Conservation (phyloP, 2,329 filamentous ascomycete species). For the Aspergillus neotritici region DNA sequence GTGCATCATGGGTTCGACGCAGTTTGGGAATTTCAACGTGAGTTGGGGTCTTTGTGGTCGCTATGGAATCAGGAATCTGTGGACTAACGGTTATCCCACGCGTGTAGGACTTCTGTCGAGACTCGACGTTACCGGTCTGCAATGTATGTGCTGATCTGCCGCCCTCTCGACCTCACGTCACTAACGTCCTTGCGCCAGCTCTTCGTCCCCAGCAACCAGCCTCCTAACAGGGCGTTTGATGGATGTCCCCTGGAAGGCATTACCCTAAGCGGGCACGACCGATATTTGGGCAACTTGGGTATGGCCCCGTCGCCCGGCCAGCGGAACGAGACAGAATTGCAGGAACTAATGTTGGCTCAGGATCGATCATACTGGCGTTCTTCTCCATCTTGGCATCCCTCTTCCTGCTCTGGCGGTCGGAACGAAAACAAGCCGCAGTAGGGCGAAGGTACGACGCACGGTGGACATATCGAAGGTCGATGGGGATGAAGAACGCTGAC, state of each 20-base stretch:
- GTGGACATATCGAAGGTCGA: not conserved
- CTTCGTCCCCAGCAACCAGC: constrained; percentile 56
- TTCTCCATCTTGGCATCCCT: constrained; percentile 65
- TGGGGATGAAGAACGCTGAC: constrained; percentile 10
- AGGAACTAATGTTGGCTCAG: constrained; percentile 39
- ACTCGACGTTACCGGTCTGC: constrained; percentile 76
- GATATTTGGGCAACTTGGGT: constrained; percentile 78
- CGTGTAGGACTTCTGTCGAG: constrained; percentile 69
- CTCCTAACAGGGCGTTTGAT: constrained; percentile 54
- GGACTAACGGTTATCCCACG: constrained; percentile 20
- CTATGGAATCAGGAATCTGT: constrained; percentile 5
- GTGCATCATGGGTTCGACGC: constrained; percentile 45
- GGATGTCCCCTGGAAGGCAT: constrained; percentile 77
- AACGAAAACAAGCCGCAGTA: constrained; percentile 87
- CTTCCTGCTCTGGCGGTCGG: constrained; percentile 71
- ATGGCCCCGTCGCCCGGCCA: constrained; percentile 27
- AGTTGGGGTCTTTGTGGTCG: constrained; percentile 19
- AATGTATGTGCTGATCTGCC: constrained; percentile 57
- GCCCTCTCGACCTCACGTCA: not conserved
- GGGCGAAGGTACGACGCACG: constrained; percentile 67
- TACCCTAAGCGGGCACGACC: constrained; percentile 56
- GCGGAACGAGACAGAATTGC: too few relatives aligned
- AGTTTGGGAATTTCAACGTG: constrained; percentile 57
- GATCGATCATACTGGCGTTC: constrained; percentile 79
- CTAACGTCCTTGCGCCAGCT: constrained; percentile 47